These are phyloP conservation scores for Vigna trinervia DNA, from an alignment of 306 rosid genomes.

Conservation along the genomic window DNA sequence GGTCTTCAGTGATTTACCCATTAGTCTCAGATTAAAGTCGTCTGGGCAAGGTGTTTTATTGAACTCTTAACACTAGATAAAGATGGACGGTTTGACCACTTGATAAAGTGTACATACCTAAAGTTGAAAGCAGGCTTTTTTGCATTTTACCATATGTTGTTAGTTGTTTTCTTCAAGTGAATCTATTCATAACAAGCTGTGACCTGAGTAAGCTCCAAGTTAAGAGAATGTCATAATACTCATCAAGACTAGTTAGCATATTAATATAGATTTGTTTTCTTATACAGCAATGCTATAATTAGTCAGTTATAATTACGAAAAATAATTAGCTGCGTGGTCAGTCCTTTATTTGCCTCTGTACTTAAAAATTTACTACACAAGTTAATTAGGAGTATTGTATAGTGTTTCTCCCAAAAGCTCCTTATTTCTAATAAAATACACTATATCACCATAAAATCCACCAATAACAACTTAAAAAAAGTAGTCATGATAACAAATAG, in stretches of 20 bases:
- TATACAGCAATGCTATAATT: constrained; percentile 1
- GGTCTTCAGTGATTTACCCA: background rate
- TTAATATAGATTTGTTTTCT: background rate
- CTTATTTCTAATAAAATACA: background rate
- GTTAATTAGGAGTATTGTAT: background rate
- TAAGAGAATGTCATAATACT: constrained; percentile 8
- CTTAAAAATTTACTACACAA: background rate
- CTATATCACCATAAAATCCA: constrained; percentile 7
- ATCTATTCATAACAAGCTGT: background rate
- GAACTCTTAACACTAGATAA: background rate
- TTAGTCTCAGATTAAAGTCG: background rate
- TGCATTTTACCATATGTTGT: background rate
- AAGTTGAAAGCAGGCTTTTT: background rate
- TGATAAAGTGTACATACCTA: background rate
- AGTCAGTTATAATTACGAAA: background rate
- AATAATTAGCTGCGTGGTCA: background rate
- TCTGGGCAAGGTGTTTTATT: background rate
- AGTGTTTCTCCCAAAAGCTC: background rate
- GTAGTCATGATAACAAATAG: too few species aligned
- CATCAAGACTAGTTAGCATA: background rate
- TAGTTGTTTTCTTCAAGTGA: background rate
- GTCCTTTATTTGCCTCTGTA: background rate
- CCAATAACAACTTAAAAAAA: background rate
- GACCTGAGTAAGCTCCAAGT: constrained; percentile 9
- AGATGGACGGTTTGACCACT: background rate